Evolutionary conservation across 23 red algal genomes (phyloP).

Genomic region (Gracilariopsis chorda): DNA sequence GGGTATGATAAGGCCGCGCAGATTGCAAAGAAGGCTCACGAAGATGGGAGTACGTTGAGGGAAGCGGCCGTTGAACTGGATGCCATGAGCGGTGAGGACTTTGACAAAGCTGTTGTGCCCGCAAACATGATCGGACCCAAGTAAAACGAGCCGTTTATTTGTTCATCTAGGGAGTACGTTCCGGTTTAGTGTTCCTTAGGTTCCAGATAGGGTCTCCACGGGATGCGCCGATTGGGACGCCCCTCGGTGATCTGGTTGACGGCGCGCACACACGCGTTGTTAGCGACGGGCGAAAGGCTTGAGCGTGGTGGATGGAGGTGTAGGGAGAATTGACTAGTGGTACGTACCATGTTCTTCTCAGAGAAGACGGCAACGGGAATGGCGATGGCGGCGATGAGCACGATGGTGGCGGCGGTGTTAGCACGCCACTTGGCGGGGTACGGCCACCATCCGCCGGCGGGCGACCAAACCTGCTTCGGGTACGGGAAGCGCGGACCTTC

Average conservation of each 20-base stretch:
- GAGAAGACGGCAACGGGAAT: conserved; percentile 53
- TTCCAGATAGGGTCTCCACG: conserved; percentile 49
- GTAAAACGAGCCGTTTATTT: neutral
- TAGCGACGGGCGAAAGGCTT: too few relatives aligned
- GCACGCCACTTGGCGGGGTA: conserved; percentile 66
- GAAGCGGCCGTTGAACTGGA: conserved; percentile 67
- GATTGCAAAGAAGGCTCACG: conserved; percentile 98
- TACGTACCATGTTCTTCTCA: conserved; percentile 56
- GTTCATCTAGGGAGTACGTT: neutral
- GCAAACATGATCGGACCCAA: conserved; percentile 89
- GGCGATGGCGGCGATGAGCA: conserved; percentile 27
- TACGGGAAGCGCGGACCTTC: conserved; percentile 61
- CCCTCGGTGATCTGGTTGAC: neutral
- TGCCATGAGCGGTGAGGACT: conserved; percentile 69
- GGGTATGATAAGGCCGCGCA: conserved; percentile 98
- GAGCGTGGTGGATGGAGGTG: too few relatives aligned
- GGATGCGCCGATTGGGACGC: conserved; percentile 23
- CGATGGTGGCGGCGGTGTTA: conserved; percentile 62
- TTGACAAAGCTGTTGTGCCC: conserved; percentile 88
- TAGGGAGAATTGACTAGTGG: too few relatives aligned
- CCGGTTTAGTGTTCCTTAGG: neutral
- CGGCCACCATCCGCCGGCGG: conserved; percentile 81
- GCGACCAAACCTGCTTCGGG: conserved; percentile 86
- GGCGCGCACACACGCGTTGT: too few relatives aligned
- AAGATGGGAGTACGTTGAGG: conserved; percentile 68